Evolutionary conservation across 2,329 filamentous ascomycete genomes (phyloP).

Genomic region (Ustilaginoidea virens): DNA sequence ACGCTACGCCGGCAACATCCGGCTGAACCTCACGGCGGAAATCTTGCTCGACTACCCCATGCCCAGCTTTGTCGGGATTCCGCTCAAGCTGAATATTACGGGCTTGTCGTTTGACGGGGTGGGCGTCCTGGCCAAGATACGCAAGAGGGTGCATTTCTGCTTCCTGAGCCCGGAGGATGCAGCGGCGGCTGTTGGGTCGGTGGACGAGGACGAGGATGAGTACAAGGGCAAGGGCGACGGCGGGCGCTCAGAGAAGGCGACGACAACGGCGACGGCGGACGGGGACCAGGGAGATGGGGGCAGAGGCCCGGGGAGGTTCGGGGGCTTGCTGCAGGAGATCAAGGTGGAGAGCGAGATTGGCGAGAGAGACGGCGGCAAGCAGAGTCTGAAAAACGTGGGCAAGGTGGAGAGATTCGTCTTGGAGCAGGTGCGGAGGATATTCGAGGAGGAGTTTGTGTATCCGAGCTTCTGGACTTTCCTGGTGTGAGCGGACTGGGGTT

Average conservation of each 20-base stretch:
- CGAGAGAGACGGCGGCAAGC: conserved; percentile 76
- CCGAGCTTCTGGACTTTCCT: conserved; percentile 98
- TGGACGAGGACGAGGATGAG: conserved; percentile 17
- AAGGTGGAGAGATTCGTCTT: conserved; percentile 97
- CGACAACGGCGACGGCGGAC: conserved; percentile 9
- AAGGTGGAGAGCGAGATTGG: conserved; percentile 96
- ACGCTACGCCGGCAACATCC: conserved; percentile 74
- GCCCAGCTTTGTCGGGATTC: conserved; percentile 94
- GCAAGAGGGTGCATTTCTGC: conserved; percentile 80
- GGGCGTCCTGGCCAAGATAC: conserved; percentile 80
- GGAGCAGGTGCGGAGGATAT: conserved; percentile 90
- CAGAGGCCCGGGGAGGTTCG: conserved; percentile 29
- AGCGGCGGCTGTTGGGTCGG: conserved; percentile 47
- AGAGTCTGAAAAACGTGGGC: conserved; percentile 93
- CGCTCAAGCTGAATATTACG: conserved; percentile 86
- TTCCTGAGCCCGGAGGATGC: conserved; percentile 90
- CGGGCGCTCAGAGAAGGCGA: conserved; percentile 5
- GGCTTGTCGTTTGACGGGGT: conserved; percentile 91
- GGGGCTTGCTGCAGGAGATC: conserved; percentile 79
- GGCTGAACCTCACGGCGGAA: conserved; percentile 80
- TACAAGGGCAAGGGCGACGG: conserved; percentile 7
- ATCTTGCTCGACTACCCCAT: conserved; percentile 96
- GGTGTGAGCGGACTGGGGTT: conserved; percentile 35
- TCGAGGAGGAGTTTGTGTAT: conserved; percentile 97
- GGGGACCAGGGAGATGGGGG: conserved; percentile 8